Conservation (phyloP, 2,329 filamentous ascomycete genomes). For the Fusarium bulbicola region DNA sequence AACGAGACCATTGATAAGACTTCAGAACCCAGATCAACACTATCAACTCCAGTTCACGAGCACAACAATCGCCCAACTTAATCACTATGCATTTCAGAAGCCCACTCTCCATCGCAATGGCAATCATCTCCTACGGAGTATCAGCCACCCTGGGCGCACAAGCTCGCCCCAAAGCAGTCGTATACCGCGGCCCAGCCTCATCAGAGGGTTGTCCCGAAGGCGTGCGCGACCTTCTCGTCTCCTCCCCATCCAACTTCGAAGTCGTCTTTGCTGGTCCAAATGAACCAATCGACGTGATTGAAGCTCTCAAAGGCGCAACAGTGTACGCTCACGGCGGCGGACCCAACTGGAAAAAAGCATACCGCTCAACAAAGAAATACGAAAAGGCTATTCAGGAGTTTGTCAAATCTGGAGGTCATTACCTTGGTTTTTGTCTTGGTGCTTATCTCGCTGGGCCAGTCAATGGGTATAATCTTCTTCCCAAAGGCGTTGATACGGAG, state of each 20-base stretch:
- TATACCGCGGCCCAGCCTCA: slow-evolving; percentile 11
- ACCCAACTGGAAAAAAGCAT: neutral
- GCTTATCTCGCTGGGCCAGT: neutral
- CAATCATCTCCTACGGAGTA: neutral
- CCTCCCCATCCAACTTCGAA: neutral
- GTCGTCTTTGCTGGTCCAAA: slow-evolving; percentile 1
- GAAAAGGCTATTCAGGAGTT: neutral
- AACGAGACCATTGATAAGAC: neutral
- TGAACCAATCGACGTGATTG: neutral
- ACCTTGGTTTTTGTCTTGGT: neutral
- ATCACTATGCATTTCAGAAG: neutral
- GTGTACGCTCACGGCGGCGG: slow-evolving; percentile 4
- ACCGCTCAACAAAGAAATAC: neutral
- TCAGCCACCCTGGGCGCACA: neutral
- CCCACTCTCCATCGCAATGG: neutral
- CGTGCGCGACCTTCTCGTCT: neutral
- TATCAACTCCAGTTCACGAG: too few species aligned
- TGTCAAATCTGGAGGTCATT: neutral
- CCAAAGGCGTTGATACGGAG: neutral
- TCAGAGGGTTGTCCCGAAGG: slow-evolving; percentile 6
- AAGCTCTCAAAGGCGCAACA: neutral
- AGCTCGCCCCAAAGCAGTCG: neutral
- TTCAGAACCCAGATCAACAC: neutral
- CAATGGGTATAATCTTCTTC: neutral
- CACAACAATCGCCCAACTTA: too few species aligned